Evolutionary conservation across 257 asterid species (phyloP).

Genomic region (Lantana camara): DNA sequence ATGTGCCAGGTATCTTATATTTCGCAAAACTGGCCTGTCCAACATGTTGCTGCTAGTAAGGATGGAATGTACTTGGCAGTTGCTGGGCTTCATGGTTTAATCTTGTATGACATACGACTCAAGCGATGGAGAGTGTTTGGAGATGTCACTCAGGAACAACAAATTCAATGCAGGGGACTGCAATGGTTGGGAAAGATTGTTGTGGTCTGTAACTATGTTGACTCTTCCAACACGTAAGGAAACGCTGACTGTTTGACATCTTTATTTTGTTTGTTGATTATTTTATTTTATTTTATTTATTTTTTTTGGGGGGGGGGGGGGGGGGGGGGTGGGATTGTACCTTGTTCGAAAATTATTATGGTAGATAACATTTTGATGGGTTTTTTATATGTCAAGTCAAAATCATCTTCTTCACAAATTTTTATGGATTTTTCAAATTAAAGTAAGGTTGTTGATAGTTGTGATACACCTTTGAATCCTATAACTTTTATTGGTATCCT

Average conservation of each 20-base stretch:
- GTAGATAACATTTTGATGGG: too few relatives aligned
- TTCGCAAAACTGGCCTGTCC: slow-evolving; percentile 98
- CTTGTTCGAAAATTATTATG: too few relatives aligned
- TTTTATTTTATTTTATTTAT: too few relatives aligned
- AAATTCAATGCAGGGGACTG: slow-evolving; percentile 96
- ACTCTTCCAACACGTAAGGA: slow-evolving; percentile 80
- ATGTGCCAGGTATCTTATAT: slow-evolving; percentile 88
- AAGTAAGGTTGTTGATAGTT: too few relatives aligned
- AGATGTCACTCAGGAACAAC: slow-evolving; percentile 96
- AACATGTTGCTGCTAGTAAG: slow-evolving; percentile 97
- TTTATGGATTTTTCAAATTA: too few relatives aligned
- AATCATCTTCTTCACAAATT: too few relatives aligned
- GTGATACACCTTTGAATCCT: slow-evolving; percentile 12
- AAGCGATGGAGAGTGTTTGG: slow-evolving; percentile 99
- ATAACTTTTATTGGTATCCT: slow-evolving; percentile 14
- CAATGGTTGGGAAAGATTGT: slow-evolving; percentile 97
- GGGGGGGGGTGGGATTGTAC: too few relatives aligned
- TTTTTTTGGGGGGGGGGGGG: too few relatives aligned
- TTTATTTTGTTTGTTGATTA: too few relatives aligned
- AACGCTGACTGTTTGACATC: too few relatives aligned
- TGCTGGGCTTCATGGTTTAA: slow-evolving; percentile 97
- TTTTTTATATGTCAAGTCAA: too few relatives aligned
- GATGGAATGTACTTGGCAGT: slow-evolving; percentile 99
- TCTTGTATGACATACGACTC: slow-evolving; percentile 82
- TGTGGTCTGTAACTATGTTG: slow-evolving; percentile 91